Conservation (phyloP, 2,329 filamentous ascomycete species). For the Aspergillus fumigatus region DNA sequence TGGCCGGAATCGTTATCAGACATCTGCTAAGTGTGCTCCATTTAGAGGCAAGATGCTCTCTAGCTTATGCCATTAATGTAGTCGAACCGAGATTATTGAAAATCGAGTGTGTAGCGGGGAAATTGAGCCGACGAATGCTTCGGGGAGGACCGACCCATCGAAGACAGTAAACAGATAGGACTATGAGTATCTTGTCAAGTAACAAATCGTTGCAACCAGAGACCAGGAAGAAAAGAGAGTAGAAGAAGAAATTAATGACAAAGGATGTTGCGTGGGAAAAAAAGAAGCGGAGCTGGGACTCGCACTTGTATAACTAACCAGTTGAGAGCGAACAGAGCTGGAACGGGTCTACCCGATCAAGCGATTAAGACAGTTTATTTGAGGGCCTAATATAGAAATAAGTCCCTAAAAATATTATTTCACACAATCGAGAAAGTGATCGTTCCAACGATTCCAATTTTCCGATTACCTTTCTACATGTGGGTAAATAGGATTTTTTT, state of each 20-base stretch:
- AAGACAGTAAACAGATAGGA: constrained; percentile 18
- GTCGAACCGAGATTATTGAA: constrained; percentile 5
- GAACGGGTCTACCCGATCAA: constrained; percentile 17
- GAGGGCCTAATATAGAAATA: constrained; percentile 6
- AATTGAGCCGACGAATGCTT: constrained; percentile 4
- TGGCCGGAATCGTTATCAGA: constrained; percentile 30
- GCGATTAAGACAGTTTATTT: not conserved
- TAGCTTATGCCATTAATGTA: constrained; percentile 18
- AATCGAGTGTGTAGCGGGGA: constrained; percentile 1
- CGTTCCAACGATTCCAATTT: not conserved
- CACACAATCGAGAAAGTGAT: not conserved
- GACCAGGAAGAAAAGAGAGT: not conserved
- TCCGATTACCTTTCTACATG: not conserved
- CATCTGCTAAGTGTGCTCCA: constrained; percentile 31
- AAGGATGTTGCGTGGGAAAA: constrained; percentile 6
- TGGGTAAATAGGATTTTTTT: not conserved
- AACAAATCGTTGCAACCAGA: not conserved
- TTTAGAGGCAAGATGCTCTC: constrained; percentile 18
- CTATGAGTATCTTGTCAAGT: constrained; percentile 14
- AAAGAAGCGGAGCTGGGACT: constrained; percentile 17
- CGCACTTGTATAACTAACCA: constrained; percentile 15
- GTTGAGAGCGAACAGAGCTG: constrained; percentile 14
- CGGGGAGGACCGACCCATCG: constrained; percentile 17
- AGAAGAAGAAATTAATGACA: constrained; percentile 3
- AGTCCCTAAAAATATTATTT: constrained; percentile 1